Evolutionary conservation across 2,329 filamentous ascomycete genomes (phyloP).

Genomic region (Paecilomyces niveus): DNA sequence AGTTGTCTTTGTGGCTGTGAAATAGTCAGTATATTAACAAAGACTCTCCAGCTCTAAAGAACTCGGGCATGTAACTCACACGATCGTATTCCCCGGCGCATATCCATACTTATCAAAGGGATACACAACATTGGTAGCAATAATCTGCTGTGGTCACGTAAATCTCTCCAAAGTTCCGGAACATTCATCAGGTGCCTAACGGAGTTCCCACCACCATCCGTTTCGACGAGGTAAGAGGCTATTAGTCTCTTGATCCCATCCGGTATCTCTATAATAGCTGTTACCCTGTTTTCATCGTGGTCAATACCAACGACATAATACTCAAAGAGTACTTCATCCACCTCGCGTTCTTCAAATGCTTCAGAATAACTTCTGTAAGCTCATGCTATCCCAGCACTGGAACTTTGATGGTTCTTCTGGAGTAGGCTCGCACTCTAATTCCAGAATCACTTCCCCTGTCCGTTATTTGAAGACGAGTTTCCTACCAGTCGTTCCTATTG

Average conservation of each 20-base stretch:
- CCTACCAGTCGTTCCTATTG: constrained; percentile 22
- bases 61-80: constrained; percentile 5
- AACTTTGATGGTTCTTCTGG: constrained; percentile 15
- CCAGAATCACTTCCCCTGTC: not conserved
- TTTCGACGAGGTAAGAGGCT: not conserved
- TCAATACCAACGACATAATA: not conserved
- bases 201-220: not conserved
- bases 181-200: constrained; percentile 5
- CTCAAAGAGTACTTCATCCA: not conserved
- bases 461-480: not conserved
- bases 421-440: not conserved
- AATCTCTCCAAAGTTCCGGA: constrained; percentile 19
- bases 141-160: constrained; percentile 21
- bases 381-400: constrained; percentile 13
- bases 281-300: not conserved
- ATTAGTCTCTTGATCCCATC: not conserved
- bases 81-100: constrained; percentile 35
- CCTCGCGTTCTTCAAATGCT: constrained; percentile 6
- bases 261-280: not conserved
- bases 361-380: constrained; percentile 8
- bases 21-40: not conserved
- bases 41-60: not conserved
- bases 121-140: constrained; percentile 14
- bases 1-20: constrained; percentile 13
- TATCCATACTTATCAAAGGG: constrained; percentile 26